phyloP scores from a whole-genome alignment of 2,329 filamentous ascomycete genomes.

The Orbilia quercus region DNA sequence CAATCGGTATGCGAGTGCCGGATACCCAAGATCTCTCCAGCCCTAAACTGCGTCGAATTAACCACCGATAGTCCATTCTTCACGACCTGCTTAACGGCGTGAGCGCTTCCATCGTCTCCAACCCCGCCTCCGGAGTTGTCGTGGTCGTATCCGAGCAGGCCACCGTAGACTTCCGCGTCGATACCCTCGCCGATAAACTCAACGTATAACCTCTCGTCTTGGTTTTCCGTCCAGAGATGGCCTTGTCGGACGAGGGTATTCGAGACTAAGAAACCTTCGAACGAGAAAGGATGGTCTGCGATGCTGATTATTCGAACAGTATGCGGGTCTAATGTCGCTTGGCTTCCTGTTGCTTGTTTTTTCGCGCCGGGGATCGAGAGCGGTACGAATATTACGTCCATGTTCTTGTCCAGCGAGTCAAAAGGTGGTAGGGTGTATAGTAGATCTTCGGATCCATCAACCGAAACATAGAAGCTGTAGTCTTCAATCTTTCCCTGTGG shows the following conservation, averaged over 20 bases:
- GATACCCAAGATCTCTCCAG: slow-evolving; percentile 57
- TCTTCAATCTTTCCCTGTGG: slow-evolving; percentile 57
- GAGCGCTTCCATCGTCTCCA: slow-evolving; percentile 38
- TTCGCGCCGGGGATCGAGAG: slow-evolving; percentile 43
- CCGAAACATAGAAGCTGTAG: slow-evolving; percentile 59
- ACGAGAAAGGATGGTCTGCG: slow-evolving; percentile 58
- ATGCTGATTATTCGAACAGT: slow-evolving; percentile 58
- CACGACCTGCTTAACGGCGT: slow-evolving; percentile 40
- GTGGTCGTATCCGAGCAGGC: slow-evolving; percentile 51
- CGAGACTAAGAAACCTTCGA: slow-evolving; percentile 58
- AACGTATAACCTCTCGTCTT: slow-evolving; percentile 57
- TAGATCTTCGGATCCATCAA: slow-evolving; percentile 58
- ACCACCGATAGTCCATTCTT: slow-evolving; percentile 50
- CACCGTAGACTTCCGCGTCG: slow-evolving; percentile 57
- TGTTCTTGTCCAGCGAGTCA: slow-evolving; percentile 43
- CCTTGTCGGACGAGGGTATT: slow-evolving; percentile 58
- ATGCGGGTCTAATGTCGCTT: slow-evolving; percentile 56
- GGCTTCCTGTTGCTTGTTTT: slow-evolving; percentile 3
- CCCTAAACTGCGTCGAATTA: slow-evolving; percentile 58
- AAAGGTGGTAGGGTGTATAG: slow-evolving; percentile 58
- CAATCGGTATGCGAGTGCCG: slow-evolving; percentile 58
- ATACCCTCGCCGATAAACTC: slow-evolving; percentile 58
- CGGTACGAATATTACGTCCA: slow-evolving; percentile 53
- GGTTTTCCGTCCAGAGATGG: slow-evolving; percentile 56
- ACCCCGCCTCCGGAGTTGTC: slow-evolving; percentile 39